Evolutionary conservation across 768 basidiomycete genomes (phyloP), one percentile per base, ranked within the genome.

Genomic region (Mycena belliarum): DNA sequence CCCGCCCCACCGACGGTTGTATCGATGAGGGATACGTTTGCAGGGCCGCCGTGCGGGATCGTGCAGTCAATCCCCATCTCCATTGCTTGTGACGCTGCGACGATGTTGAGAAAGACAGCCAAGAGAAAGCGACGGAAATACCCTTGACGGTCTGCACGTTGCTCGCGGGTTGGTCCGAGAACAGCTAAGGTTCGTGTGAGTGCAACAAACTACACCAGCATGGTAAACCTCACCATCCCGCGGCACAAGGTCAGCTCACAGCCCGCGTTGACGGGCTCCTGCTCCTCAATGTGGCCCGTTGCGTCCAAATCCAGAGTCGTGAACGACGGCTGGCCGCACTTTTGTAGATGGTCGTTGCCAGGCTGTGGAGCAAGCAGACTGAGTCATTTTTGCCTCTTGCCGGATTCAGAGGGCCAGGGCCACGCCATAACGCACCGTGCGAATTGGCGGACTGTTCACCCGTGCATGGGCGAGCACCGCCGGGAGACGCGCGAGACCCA

Each of bases 201-300:
- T 32, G 29, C 26, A 9, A 38, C 26, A 9, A 38, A n/a, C 12
- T n/a, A 38, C 18, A 18, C 50, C n/a, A 7, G 43, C 32, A 28
- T 5, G 4, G 29, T 9, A 37, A 38, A 25, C 12, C 54, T 14
- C 38, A 60, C 59, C 62, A 63, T 63, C 15, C 62, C 62, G n/a
- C 62, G 58, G 57, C 62, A 63, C 5, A 63, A 55, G 0, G 62
- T 63, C 8, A 60, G 40, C n/a, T 60, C 55, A 32, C 62, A 63
- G 12, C 61, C 61, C 16, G 61, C 57, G 16, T 49, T 63, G 38
- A 63, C 52, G 29, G 61, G 57, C 48, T 60, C 62, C 47, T 63
- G 62, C 51, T 63, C 62, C 40, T 63, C 59, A 16, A 63, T 63
- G 53, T 60, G 62, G 3, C 62, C 62, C 21, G 61, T 63, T 24